Percentiles rank a stretch among this genome's conserved stretches.
These are phyloP conservation scores for Halteria grandinella DNA, from an alignment of 73 alveolate species.

Conservation along the genomic window DNA sequence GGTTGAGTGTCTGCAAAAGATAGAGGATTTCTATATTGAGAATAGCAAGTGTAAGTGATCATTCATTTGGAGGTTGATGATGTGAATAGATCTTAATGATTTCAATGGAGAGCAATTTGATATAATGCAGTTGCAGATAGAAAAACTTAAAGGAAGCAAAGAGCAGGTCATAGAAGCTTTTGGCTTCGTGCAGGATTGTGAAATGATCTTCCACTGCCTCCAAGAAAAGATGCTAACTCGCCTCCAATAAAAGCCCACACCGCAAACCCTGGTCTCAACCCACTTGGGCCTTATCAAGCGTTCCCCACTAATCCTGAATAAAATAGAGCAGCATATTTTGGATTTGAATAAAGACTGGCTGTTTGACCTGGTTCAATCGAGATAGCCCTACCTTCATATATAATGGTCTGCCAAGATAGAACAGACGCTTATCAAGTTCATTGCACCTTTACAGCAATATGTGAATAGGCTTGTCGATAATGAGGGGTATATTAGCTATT, in stretches of 20 bases:
- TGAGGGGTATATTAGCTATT: conserved; percentile 26
- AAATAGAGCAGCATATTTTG: conserved; percentile 8
- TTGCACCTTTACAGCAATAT: conserved; percentile 27
- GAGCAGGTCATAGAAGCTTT: conserved; percentile 18
- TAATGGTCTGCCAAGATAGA: conserved; percentile 5
- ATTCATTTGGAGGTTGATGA: not conserved
- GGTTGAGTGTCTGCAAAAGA: not conserved
- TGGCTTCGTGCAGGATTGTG: conserved; percentile 45
- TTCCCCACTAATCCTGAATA: not conserved
- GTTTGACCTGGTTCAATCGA: conserved; percentile 1
- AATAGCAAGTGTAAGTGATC: not conserved
- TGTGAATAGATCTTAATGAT: conserved; percentile 8
- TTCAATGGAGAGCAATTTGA: conserved; percentile 14
- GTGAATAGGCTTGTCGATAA: conserved; percentile 10
- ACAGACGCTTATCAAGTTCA: conserved; percentile 10
- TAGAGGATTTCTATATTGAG: conserved; percentile 32
- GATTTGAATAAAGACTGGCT: conserved; percentile 16
- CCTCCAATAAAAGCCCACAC: not conserved
- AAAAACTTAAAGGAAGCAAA: not conserved
- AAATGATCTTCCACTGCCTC: conserved; percentile 1
- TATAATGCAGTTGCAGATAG: not conserved
- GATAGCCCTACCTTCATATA: not conserved
- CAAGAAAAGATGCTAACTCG: conserved; percentile 14
- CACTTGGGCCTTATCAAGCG: conserved; percentile 20
- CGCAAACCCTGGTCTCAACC: conserved; percentile 27